Conservation (phyloP, 2,329 filamentous ascomycete species). For the Calonectria multiphialidica region DNA sequence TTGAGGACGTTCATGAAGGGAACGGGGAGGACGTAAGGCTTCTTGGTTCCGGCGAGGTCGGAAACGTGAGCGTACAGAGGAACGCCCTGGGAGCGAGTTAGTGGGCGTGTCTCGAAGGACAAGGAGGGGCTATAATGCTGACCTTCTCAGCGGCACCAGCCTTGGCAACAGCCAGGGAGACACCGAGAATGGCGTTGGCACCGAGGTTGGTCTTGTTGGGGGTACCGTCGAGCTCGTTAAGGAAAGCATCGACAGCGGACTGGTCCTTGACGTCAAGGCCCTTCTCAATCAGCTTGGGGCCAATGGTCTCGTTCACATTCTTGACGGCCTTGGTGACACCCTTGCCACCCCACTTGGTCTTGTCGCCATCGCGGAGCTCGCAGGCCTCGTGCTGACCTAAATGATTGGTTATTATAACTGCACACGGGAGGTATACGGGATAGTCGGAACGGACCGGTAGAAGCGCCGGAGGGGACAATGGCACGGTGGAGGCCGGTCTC, state of each 20-base stretch:
- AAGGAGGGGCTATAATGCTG: conserved; percentile 26
- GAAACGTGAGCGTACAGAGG: conserved; percentile 91
- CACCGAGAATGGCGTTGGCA: conserved; percentile 90
- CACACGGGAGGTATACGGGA: conserved; percentile 32
- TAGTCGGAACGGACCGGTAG: conserved; percentile 77
- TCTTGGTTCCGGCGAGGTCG: conserved; percentile 89
- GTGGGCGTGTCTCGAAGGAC: background rate
- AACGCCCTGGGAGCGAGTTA: conserved; percentile 66
- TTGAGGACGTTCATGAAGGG: conserved; percentile 96
- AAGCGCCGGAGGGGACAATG: conserved; percentile 96
- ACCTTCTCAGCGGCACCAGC: conserved; percentile 90
- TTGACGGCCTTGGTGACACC: conserved; percentile 87
- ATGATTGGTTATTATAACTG: conserved; percentile 45
- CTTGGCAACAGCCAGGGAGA: conserved; percentile 87
- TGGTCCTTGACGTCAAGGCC: conserved; percentile 89
- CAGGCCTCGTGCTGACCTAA: conserved; percentile 89
- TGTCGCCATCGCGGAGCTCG: conserved; percentile 92
- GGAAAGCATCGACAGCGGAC: conserved; percentile 84
- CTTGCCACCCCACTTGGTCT: conserved; percentile 88
- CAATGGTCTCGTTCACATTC: conserved; percentile 88
- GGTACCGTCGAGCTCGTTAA: conserved; percentile 87
- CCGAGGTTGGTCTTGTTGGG: conserved; percentile 89
- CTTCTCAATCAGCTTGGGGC: conserved; percentile 85
- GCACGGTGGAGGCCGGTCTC: conserved; percentile 97
- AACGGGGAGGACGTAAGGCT: conserved; percentile 90